These are phyloP conservation scores for Volutella citrinella DNA, from an alignment of 2,329 filamentous ascomycete genomes.

Conservation along the genomic window DNA sequence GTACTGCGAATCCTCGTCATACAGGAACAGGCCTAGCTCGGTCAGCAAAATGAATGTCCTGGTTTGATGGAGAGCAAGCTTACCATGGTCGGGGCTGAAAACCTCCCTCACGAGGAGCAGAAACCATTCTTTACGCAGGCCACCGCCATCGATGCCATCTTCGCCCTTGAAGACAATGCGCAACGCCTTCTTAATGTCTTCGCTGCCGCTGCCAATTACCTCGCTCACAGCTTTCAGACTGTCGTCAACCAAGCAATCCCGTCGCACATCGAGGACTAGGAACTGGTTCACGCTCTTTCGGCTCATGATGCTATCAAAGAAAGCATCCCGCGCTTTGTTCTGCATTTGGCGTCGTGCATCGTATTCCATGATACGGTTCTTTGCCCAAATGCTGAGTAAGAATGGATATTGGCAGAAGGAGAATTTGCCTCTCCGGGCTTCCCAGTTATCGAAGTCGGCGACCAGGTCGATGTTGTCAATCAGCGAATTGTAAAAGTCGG, in stretches of 20 bases:
- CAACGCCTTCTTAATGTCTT: constrained; percentile 87
- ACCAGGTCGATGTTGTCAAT: constrained; percentile 85
- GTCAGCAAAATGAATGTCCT: constrained; percentile 9
- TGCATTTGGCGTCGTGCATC: constrained; percentile 89
- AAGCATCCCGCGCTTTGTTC: constrained; percentile 80
- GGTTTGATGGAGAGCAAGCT: constrained; percentile 26
- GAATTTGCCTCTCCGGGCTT: constrained; percentile 70
- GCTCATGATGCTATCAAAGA: constrained; percentile 84
- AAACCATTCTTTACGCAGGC: constrained; percentile 93
- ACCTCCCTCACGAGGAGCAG: constrained; percentile 82
- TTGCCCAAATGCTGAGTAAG: constrained; percentile 86
- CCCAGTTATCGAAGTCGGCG: constrained; percentile 85
- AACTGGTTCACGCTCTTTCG: constrained; percentile 73
- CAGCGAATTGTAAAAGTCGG: constrained; percentile 82
- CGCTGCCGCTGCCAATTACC: constrained; percentile 73
- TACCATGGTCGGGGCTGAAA: constrained; percentile 87
- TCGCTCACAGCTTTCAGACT: constrained; percentile 82
- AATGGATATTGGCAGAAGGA: constrained; percentile 92
- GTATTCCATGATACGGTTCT: constrained; percentile 85
- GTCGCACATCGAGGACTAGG: constrained; percentile 71
- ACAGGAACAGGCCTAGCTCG: constrained; percentile 75
- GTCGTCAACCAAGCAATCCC: constrained; percentile 86
- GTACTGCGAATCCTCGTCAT: constrained; percentile 84
- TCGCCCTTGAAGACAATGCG: constrained; percentile 84
- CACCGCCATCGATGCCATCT: constrained; percentile 87